Conservation (phyloP, 805 yeast genomes). For the Osmozyma mogii region DNA sequence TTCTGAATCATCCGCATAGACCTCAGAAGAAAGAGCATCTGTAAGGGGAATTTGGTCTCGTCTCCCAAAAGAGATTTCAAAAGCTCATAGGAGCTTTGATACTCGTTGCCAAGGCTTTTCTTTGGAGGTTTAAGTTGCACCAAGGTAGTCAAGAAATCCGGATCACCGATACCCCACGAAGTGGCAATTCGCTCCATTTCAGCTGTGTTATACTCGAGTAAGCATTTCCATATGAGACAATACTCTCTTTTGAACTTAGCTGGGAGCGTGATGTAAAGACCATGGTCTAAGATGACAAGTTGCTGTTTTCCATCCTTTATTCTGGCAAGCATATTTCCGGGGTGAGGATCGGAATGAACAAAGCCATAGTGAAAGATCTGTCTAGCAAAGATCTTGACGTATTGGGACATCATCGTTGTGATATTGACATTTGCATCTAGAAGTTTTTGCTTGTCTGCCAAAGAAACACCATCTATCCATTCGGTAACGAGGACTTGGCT, state of each 20-base stretch:
- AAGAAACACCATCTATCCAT: slow-evolving; percentile 68
- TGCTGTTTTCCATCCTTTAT: slow-evolving; percentile 36
- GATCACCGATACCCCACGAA: slow-evolving; percentile 64
- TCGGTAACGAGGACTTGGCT: slow-evolving; percentile 53
- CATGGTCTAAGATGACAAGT: slow-evolving; percentile 68
- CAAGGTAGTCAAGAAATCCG: slow-evolving; percentile 54
- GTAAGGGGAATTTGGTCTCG: slow-evolving; percentile 58
- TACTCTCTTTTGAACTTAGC: slow-evolving; percentile 48
- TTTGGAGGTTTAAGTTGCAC: slow-evolving; percentile 39
- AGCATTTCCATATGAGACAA: slow-evolving; percentile 52
- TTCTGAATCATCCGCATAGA: slow-evolving; percentile 72
- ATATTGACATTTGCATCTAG: slow-evolving; percentile 31
- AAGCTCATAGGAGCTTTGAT: slow-evolving; percentile 28
- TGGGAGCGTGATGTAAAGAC: slow-evolving; percentile 52
- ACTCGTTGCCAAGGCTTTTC: slow-evolving; percentile 21
- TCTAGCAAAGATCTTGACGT: slow-evolving; percentile 44
- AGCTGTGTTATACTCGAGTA: slow-evolving; percentile 44
- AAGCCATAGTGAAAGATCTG: slow-evolving; percentile 62
- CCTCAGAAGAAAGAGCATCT: slow-evolving; percentile 56
- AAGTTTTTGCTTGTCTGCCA: slow-evolving; percentile 40
- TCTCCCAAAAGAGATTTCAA: slow-evolving; percentile 53
- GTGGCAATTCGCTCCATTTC: slow-evolving; percentile 42
- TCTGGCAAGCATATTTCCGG: slow-evolving; percentile 65
- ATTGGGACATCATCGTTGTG: slow-evolving; percentile 38
- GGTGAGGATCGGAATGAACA: slow-evolving; percentile 74